Conservation (phyloP, 345 rosid species). For the Aethionema arabicum region DNA sequence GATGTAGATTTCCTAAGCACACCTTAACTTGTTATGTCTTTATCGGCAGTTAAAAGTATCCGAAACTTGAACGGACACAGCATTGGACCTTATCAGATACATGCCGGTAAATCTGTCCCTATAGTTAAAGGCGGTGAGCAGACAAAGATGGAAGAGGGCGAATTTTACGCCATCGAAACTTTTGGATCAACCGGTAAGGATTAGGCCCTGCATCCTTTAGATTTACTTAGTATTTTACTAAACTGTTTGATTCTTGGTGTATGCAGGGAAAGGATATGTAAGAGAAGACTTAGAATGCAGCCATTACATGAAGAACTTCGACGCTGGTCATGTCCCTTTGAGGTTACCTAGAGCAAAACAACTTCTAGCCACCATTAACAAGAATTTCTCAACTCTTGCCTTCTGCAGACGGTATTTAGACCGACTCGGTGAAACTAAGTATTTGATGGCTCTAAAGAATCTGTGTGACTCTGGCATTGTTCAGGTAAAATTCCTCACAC, state of each 20-base stretch:
- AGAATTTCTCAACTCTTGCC: slow-evolving; percentile 89
- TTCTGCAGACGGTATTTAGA: slow-evolving; percentile 94
- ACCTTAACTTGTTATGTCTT: neutral
- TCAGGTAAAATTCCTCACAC: slow-evolving; percentile 51
- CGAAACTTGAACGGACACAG: slow-evolving; percentile 93
- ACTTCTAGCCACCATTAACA: slow-evolving; percentile 86
- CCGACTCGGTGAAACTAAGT: slow-evolving; percentile 89
- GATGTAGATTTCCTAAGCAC: neutral
- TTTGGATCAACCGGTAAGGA: slow-evolving; percentile 84
- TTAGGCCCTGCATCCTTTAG: neutral
- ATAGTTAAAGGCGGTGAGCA: slow-evolving; percentile 97
- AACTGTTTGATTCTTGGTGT: slow-evolving; percentile 3
- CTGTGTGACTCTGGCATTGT: slow-evolving; percentile 83
- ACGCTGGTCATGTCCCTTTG: slow-evolving; percentile 71
- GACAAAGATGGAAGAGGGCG: slow-evolving; percentile 98
- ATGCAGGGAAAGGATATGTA: slow-evolving; percentile 83
- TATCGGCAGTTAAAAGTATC: slow-evolving; percentile 78
- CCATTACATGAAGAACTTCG: slow-evolving; percentile 90
- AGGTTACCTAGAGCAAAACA: slow-evolving; percentile 93
- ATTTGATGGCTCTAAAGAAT: slow-evolving; percentile 91
- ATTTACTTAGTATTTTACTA: slow-evolving; percentile 1
- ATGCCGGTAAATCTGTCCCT: slow-evolving; percentile 95
- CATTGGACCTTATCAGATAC: slow-evolving; percentile 87
- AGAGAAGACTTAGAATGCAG: slow-evolving; percentile 95
- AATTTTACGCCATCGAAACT: slow-evolving; percentile 91